phyloP scores from a whole-genome alignment of 345 rosid species.

The Acer saccharum region DNA sequence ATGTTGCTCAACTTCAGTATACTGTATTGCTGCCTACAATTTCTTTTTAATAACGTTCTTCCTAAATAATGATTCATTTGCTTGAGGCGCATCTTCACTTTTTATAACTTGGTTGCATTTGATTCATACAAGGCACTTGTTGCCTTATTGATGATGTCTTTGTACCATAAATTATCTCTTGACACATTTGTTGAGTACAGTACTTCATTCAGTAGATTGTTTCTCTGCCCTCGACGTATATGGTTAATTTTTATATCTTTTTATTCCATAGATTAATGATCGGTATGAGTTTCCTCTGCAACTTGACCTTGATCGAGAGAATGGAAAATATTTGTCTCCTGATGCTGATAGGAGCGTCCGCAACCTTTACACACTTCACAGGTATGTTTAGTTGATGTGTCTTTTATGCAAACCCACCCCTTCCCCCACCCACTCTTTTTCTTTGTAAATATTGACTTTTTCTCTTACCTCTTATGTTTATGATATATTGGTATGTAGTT shows the following conservation, averaged over 20 bases:
- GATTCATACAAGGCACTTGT: not conserved
- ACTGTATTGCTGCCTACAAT: not conserved
- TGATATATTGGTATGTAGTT: slow-evolving; percentile 10
- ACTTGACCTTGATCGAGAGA: slow-evolving; percentile 91
- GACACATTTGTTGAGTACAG: not conserved
- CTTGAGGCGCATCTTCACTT: not conserved
- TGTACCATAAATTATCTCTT: not conserved
- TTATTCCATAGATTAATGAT: slow-evolving; percentile 77
- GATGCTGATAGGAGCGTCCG: slow-evolving; percentile 92
- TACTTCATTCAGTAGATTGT: not conserved
- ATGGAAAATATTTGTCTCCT: slow-evolving; percentile 86
- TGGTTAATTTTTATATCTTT: not conserved
- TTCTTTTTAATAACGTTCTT: not conserved
- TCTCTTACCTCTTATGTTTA: not conserved
- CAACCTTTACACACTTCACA: slow-evolving; percentile 88
- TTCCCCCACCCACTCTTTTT: not conserved
- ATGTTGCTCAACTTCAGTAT: not conserved
- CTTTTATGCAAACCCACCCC: not conserved
- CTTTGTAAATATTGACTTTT: not conserved
- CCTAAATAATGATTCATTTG: not conserved
- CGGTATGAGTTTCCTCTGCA: slow-evolving; percentile 94
- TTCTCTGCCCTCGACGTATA: not conserved
- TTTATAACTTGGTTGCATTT: not conserved
- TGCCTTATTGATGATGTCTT: not conserved
- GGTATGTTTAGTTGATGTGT: slow-evolving; percentile 36